A percentile compares a stretch with the other conserved stretches of the same genome.
Conservation (phyloP, 164 flowering plant species). For the Piper longum region DNA sequence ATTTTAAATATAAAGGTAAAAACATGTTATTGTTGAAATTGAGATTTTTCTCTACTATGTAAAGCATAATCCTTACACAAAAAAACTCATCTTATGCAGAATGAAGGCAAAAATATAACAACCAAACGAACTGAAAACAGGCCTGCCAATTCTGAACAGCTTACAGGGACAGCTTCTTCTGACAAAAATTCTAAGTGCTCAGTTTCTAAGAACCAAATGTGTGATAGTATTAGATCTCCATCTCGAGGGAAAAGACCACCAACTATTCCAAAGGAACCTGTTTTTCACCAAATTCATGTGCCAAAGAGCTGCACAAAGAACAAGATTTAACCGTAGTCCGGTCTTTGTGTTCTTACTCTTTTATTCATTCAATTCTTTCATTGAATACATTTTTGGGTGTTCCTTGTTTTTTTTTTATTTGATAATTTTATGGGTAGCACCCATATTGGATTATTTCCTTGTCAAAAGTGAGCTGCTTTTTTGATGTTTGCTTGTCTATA, state of each 20-base stretch:
- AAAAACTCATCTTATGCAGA: neutral
- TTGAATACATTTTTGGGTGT: neutral
- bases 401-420: too few relatives aligned
- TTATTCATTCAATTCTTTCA: slow-evolving; percentile 1
- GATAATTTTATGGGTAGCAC: too few relatives aligned
- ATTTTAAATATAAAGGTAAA: neutral
- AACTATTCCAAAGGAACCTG: slow-evolving; percentile 51
- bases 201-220: slow-evolving; percentile 1
- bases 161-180: neutral
- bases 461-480: too few relatives aligned
- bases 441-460: too few relatives aligned
- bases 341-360: neutral
- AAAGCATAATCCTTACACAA: too few relatives aligned
- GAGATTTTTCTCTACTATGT: too few relatives aligned
- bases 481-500: too few relatives aligned
- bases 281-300: slow-evolving; percentile 32
- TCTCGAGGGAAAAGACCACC: slow-evolving; percentile 27
- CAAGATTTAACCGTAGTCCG: neutral
- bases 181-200: neutral
- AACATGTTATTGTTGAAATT: neutral
- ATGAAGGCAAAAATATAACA: neutral
- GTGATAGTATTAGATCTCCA: slow-evolving; percentile 16
- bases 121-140: neutral
- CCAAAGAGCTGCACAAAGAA: slow-evolving; percentile 46
- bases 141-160: slow-evolving; percentile 8